Conservation (phyloP, 2,329 filamentous ascomycete species). For the Cladosporium austrohemisphaericum region DNA sequence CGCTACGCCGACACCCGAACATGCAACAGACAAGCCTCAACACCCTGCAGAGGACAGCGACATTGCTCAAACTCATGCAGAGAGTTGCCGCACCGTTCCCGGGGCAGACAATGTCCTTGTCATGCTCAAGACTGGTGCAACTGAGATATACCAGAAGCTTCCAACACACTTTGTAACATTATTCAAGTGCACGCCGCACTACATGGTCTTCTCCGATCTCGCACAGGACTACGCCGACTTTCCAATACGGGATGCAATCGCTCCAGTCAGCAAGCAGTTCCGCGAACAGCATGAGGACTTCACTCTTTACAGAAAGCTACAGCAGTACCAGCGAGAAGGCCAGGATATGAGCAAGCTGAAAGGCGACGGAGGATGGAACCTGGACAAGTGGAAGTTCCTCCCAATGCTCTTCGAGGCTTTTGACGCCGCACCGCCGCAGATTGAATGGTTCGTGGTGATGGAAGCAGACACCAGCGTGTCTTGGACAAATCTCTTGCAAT, state of each 20-base stretch:
- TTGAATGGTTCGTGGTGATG: slow-evolving; percentile 55
- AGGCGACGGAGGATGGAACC: slow-evolving; percentile 45
- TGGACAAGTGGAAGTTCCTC: slow-evolving; percentile 58
- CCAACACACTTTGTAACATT: slow-evolving; percentile 55
- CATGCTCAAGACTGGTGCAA: slow-evolving; percentile 57
- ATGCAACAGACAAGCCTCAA: background rate
- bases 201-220: slow-evolving; percentile 51
- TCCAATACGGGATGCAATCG: slow-evolving; percentile 33
- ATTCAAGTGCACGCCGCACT: slow-evolving; percentile 45
- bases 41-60: background rate
- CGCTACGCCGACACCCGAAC: background rate
- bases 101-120: slow-evolving; percentile 52
- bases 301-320: slow-evolving; percentile 31
- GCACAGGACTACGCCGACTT: slow-evolving; percentile 45
- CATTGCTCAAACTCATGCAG: background rate
- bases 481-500: slow-evolving; percentile 47
- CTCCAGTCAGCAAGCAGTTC: slow-evolving; percentile 25
- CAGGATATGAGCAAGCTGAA: slow-evolving; percentile 31
- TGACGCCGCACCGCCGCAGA: slow-evolving; percentile 41
- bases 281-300: slow-evolving; percentile 33
- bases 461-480: slow-evolving; percentile 53
- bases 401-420: slow-evolving; percentile 53
- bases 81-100: slow-evolving; percentile 22
- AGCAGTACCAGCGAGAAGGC: slow-evolving; percentile 30
- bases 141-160: slow-evolving; percentile 55